Conservation (phyloP, 768 basidiomycete species). For the Rhizopogon roseolus region DNA sequence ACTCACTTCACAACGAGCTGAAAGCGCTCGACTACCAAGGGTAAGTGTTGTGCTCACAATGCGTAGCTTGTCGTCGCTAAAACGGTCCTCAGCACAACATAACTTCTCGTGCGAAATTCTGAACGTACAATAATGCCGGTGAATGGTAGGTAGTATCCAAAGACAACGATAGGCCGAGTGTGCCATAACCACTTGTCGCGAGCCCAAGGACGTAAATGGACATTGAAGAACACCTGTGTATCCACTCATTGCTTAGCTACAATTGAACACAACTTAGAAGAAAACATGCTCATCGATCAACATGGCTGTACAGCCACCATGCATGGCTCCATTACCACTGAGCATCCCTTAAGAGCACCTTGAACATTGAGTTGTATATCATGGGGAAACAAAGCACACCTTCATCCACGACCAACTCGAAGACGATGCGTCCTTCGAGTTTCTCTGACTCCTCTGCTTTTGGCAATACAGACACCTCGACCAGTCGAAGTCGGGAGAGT, state of each 20-base stretch:
- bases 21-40: slow-evolving; percentile 40
- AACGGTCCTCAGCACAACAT: too few species aligned
- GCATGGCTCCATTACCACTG: slow-evolving; percentile 29
- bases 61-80: slow-evolving; percentile 45
- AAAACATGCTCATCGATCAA: slow-evolving; percentile 43
- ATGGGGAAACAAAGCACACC: slow-evolving; percentile 25
- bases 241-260: background rate
- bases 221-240: slow-evolving; percentile 35
- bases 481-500: slow-evolving; percentile 18
- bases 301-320: slow-evolving; percentile 37
- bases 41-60: slow-evolving; percentile 50
- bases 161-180: slow-evolving; percentile 37
- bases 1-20: slow-evolving; percentile 46
- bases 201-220: slow-evolving; percentile 32
- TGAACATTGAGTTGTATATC: background rate
- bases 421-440: slow-evolving; percentile 33
- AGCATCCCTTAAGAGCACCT: slow-evolving; percentile 36
- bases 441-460: slow-evolving; percentile 31
- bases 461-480: slow-evolving; percentile 36
- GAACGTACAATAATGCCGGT: slow-evolving; percentile 32
- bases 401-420: slow-evolving; percentile 39
- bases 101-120: background rate
- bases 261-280: background rate
- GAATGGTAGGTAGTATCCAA: slow-evolving; percentile 45
- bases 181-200: slow-evolving; percentile 23